Evolutionary conservation across 2,329 filamentous ascomycete genomes (phyloP).

Genomic region (Domatiomyces catenatus): DNA sequence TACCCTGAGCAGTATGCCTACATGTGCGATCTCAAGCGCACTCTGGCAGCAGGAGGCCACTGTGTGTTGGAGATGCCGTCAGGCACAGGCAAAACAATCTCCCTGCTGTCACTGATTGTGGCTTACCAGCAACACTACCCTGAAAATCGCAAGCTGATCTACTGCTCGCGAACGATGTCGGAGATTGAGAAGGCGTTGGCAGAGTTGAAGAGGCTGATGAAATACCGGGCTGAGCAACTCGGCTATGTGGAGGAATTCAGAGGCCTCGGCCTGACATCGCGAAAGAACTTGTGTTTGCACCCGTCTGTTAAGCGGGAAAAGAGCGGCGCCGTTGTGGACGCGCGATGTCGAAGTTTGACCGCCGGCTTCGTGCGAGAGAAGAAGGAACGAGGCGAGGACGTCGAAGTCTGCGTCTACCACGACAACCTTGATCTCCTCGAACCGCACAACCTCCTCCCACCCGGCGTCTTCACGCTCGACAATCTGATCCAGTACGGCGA

Average conservation of each 20-base stretch:
- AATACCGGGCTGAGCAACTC: constrained; percentile 79
- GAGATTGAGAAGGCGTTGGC: constrained; percentile 96
- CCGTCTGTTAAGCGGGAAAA: constrained; percentile 94
- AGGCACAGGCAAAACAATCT: constrained; percentile 94
- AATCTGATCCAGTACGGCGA: constrained; percentile 80
- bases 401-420: constrained; percentile 89
- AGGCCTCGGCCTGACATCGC: constrained; percentile 79
- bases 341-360: constrained; percentile 86
- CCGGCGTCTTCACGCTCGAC: constrained; percentile 91
- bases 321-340: constrained; percentile 84
- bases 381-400: constrained; percentile 85
- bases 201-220: constrained; percentile 85
- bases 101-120: constrained; percentile 82
- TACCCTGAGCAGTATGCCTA: constrained; percentile 63
- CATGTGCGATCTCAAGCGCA: constrained; percentile 75
- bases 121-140: constrained; percentile 92
- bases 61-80: constrained; percentile 98
- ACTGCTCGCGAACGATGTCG: constrained; percentile 98
- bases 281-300: constrained; percentile 93
- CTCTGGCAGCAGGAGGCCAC: constrained; percentile 84
- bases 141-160: constrained; percentile 89
- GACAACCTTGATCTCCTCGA: constrained; percentile 94
- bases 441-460: constrained; percentile 83
- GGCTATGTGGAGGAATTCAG: constrained; percentile 85
- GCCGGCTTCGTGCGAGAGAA: constrained; percentile 97